Evolutionary conservation across 176 grass and related monocot species (phyloP), one percentile per base, ranked within the genome.

Genomic region (Avena eriantha): DNA sequence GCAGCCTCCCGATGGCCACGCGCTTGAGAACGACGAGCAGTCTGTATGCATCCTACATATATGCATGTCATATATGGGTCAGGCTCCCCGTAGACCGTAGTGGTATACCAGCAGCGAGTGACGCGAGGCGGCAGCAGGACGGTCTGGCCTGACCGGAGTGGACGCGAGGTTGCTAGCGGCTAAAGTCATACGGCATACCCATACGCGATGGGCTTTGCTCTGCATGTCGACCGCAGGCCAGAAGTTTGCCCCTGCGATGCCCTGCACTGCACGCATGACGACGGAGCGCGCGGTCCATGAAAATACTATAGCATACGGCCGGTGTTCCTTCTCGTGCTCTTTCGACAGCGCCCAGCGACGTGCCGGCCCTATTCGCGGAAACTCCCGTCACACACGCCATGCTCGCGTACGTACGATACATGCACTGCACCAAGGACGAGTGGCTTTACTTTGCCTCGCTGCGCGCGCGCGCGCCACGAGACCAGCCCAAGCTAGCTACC

Each of bases 301-400:
- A 7, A 41, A 41, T 41, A 41, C 2, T 41, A 41, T 29, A 29
- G 29, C 29, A 71, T 71, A 71, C 19, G 10, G 69, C n/a, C n/a
- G 18, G 69, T 3, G 15, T 34, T 10, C 14, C 46, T 9, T 31
- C 73, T 4, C 26, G 47, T 34, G 21, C 29, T 3, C 75, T 78
- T 78, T 78, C 75, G 50, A 56, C 50, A 33, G 2, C 9, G 29
- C 50, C 39, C 51, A 78, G 51, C 75, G 76, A 78, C 53, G 53
- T 78, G 76, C 53, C 76, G 18, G 76, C 53, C 76, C 53, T 78
- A 57, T 78, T 78, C 31, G 7, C 53, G 76, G 76, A 56, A 77
- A 77, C 18, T 35, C 68, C 46, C 36, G 5, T 47, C 39, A 73
- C 53, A 1, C 75, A 39, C 48, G 73, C 73, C 48, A 76, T 13